These are phyloP conservation scores for Aegilops sharonensis DNA, from an alignment of 176 grass and related monocot species.

Conservation along the genomic window DNA sequence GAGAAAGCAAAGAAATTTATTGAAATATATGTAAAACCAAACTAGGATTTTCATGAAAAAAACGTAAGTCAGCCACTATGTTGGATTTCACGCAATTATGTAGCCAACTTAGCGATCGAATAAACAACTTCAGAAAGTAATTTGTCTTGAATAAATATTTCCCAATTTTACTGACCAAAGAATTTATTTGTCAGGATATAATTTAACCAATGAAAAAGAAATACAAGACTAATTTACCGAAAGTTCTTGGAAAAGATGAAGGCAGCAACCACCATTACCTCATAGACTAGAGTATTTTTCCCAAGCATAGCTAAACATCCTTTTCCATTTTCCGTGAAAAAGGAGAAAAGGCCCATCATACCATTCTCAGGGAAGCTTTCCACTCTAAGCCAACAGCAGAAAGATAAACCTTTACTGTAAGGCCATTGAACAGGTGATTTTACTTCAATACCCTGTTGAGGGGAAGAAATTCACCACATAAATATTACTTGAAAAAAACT, in stretches of 20 bases:
- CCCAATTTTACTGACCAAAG: slow-evolving; percentile 4
- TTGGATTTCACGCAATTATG: not conserved
- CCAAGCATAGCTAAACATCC: slow-evolving; percentile 90
- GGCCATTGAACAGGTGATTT: slow-evolving; percentile 93
- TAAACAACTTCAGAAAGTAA: slow-evolving; percentile 25
- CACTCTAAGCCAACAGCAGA: slow-evolving; percentile 93
- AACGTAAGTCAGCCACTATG: not conserved
- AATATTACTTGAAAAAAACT: slow-evolving; percentile 9
- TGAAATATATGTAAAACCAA: slow-evolving; percentile 24
- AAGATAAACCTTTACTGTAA: slow-evolving; percentile 84
- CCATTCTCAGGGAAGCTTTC: slow-evolving; percentile 78
- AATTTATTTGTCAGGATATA: not conserved
- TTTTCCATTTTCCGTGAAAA: slow-evolving; percentile 90
- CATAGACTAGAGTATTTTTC: slow-evolving; percentile 82
- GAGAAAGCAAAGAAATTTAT: not conserved
- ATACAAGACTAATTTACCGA: not conserved
- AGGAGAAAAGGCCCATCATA: slow-evolving; percentile 96
- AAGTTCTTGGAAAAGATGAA: slow-evolving; percentile 11
- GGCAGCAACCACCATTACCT: slow-evolving; percentile 49
- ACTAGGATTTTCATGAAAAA: slow-evolving; percentile 9
- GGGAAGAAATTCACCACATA: slow-evolving; percentile 25
- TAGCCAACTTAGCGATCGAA: not conserved
- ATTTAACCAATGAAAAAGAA: not conserved
- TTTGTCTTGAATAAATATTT: slow-evolving; percentile 10
- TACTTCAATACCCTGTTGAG: slow-evolving; percentile 80